Percentiles rank a stretch among this genome's conserved stretches.
Conservation (phyloP, 192 early-diverging fungal genomes). For the Jimgerdemannia flammicorona region DNA sequence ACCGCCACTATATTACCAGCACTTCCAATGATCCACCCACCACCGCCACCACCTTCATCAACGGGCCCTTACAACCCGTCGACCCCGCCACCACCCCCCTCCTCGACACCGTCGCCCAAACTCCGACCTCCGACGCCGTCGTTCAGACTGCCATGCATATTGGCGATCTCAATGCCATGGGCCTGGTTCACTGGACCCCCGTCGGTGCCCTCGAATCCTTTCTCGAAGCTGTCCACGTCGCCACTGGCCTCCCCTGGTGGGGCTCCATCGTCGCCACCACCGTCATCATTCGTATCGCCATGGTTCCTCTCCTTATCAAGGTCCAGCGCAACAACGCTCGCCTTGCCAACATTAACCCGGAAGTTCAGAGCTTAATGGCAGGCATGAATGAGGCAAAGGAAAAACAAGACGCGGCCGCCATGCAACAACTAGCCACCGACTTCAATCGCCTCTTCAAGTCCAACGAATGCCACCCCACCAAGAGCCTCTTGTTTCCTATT, state of each 20-base stretch:
- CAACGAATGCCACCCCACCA: constrained; percentile 60
- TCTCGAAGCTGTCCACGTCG: constrained; percentile 78
- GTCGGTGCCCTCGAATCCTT: constrained; percentile 66
- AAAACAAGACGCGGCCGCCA: constrained; percentile 51
- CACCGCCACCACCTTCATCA: constrained; percentile 20
- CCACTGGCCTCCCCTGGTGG: constrained; percentile 92
- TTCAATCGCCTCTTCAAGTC: constrained; percentile 57
- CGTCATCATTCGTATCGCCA: constrained; percentile 57
- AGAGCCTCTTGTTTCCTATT: constrained; percentile 55
- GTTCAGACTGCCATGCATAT: constrained; percentile 60
- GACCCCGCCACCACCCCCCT: constrained; percentile 7
- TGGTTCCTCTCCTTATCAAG: constrained; percentile 74
- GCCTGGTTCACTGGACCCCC: constrained; percentile 69
- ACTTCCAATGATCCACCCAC: neutral
- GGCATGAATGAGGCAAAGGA: constrained; percentile 57
- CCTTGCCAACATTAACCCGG: constrained; percentile 70
- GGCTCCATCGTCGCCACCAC: constrained; percentile 75
- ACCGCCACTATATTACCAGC: neutral
- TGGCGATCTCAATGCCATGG: constrained; percentile 83
- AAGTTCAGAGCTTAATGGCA: constrained; percentile 59
- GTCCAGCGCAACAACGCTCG: constrained; percentile 65
- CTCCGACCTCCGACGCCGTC: constrained; percentile 35
- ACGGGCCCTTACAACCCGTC: constrained; percentile 16
- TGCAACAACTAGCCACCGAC: constrained; percentile 50
- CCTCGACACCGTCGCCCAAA: constrained; percentile 25